A percentile compares a stretch with the other conserved stretches of the same genome.
Conservation (phyloP, 179 eudicot species). For the Vitellaria paradoxa region DNA sequence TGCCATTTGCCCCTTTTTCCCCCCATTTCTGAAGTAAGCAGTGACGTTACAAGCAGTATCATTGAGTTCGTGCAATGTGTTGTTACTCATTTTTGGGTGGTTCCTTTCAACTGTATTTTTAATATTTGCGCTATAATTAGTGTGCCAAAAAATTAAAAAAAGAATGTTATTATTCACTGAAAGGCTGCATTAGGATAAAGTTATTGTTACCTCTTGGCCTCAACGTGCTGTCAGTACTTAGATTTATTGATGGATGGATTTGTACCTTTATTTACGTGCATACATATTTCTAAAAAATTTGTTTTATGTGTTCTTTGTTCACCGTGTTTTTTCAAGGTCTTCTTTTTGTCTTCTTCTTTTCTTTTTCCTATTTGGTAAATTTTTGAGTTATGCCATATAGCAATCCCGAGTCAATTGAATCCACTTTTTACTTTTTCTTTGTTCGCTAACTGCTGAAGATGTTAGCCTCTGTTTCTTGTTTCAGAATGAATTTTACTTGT, state of each 20-base stretch:
- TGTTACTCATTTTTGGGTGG: neutral
- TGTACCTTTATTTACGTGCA: neutral
- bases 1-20: neutral
- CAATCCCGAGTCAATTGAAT: neutral
- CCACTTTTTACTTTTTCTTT: neutral
- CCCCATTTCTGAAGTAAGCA: neutral
- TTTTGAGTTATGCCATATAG: neutral
- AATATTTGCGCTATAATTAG: neutral
- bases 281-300: neutral
- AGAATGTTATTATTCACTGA: neutral
- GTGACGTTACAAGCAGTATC: neutral
- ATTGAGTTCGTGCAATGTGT: neutral
- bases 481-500: slow-evolving; percentile 40
- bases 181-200: neutral
- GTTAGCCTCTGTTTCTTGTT: slow-evolving; percentile 13
- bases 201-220: neutral
- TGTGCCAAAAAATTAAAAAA: neutral
- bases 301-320: neutral
- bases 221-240: neutral
- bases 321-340: neutral
- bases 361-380: neutral
- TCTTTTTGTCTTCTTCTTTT: no score
- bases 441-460: neutral
- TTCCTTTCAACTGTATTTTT: neutral
- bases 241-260: neutral